Conservation (phyloP, 2,329 filamentous ascomycete genomes). For the Colletotrichum lupini region DNA sequence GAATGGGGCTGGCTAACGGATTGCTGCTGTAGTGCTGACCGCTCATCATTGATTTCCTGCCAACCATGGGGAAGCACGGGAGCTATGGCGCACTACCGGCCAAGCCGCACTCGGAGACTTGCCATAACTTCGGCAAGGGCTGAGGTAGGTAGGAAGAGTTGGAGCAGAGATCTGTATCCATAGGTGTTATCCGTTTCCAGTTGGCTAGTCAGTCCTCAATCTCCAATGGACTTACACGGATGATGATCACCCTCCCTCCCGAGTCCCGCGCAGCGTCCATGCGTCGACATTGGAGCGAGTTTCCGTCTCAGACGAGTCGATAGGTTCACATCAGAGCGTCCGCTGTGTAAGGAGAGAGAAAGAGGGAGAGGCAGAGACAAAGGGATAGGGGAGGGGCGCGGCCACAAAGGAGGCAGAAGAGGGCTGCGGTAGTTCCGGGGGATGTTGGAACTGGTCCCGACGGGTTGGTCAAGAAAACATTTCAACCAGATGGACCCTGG, state of each 20-base stretch:
- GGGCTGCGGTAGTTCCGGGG: slow-evolving; percentile 22
- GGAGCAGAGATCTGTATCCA: not conserved
- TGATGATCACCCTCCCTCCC: slow-evolving; percentile 5
- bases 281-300: slow-evolving; percentile 14
- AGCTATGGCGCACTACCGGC: not conserved
- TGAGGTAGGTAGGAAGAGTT: not conserved
- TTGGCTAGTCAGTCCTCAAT: not conserved
- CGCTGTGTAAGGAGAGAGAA: not conserved
- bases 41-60: not conserved
- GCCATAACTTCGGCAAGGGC: slow-evolving; percentile 18
- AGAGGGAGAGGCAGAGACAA: not conserved
- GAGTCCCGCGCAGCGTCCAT: slow-evolving; percentile 7
- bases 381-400: not conserved
- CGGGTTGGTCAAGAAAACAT: slow-evolving; percentile 28
- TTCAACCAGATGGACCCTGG: slow-evolving; percentile 25
- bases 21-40: slow-evolving; percentile 2
- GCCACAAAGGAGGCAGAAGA: slow-evolving; percentile 3
- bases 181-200: not conserved
- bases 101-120: slow-evolving; percentile 7
- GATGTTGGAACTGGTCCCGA: slow-evolving; percentile 27
- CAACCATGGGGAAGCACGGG: not conserved
- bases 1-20: not conserved
- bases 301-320: slow-evolving; percentile 17
- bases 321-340: slow-evolving; percentile 26
- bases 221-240: slow-evolving; percentile 37